Evolutionary conservation across 129 eudicot species (phyloP).

Genomic region (Solidago caesia): DNA sequence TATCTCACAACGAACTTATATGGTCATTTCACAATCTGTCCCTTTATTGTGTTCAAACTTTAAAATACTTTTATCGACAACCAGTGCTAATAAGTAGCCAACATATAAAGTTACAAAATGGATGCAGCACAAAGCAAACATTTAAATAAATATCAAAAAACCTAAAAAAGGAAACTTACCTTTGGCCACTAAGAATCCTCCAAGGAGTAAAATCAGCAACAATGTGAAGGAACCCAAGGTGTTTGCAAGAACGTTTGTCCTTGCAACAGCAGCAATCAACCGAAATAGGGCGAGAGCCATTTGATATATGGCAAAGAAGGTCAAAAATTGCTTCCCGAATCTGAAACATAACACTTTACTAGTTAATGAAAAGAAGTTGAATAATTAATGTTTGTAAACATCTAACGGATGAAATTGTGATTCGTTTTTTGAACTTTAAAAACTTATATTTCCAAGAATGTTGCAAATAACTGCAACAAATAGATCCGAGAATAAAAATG

Average conservation of each 20-base stretch:
- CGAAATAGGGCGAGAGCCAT: constrained; percentile 80
- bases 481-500: background rate
- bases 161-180: constrained; percentile 32
- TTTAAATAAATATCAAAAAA: background rate
- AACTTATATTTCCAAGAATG: too few species aligned
- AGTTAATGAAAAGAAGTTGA: background rate
- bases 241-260: constrained; percentile 60
- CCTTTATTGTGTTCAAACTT: background rate
- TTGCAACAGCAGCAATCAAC: constrained; percentile 58
- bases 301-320: constrained; percentile 61
- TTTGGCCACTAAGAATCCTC: constrained; percentile 74
- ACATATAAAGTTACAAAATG: background rate
- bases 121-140: background rate
- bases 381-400: background rate
- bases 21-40: background rate
- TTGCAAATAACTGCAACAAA: too few species aligned
- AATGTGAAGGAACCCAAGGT: constrained; percentile 54
- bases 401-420: too few species aligned
- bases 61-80: background rate
- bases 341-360: constrained; percentile 17
- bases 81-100: background rate
- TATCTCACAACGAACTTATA: background rate
- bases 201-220: constrained; percentile 61
- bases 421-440: too few species aligned
- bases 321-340: constrained; percentile 61